Conservation (phyloP, 352 stramenopile species). For the Albugo candida region DNA sequence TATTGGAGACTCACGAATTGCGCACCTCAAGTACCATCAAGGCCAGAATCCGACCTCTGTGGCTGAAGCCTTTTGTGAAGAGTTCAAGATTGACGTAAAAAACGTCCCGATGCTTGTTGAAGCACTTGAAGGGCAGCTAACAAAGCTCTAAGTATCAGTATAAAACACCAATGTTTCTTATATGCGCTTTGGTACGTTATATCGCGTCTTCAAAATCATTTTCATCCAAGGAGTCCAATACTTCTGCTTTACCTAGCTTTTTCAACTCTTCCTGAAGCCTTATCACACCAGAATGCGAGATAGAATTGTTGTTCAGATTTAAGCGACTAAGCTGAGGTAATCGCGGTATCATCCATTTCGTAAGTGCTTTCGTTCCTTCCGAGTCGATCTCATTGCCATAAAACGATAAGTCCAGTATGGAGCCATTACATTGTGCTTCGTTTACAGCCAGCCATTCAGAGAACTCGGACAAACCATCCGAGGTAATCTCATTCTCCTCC, state of each 20-base stretch:
- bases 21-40: conserved; percentile 22
- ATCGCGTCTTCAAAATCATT: conserved; percentile 62
- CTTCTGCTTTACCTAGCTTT: conserved; percentile 19
- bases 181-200: no score
- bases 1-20: conserved; percentile 19
- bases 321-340: conserved; percentile 22
- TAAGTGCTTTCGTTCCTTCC: conserved; percentile 38
- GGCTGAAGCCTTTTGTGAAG: conserved; percentile 32
- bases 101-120: conserved; percentile 41
- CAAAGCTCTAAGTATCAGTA: conserved; percentile 10
- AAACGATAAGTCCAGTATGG: conserved; percentile 34
- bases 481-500: conserved; percentile 72
- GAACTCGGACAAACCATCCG: conserved; percentile 14
- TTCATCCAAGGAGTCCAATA: conserved; percentile 60
- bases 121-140: conserved; percentile 27
- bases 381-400: conserved; percentile 58
- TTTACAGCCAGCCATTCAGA: conserved; percentile 16
- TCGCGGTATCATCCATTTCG: conserved; percentile 19
- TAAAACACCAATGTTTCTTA: neutral
- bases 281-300: conserved; percentile 38
- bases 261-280: conserved; percentile 23
- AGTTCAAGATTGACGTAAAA: conserved; percentile 24
- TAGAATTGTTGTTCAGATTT: conserved; percentile 55
- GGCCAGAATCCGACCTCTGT: conserved; percentile 27
- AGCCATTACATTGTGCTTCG: conserved; percentile 11